phyloP scores from a whole-genome alignment of 2,329 filamentous ascomycete genomes.

The Byssoonygena ceratinophila region DNA sequence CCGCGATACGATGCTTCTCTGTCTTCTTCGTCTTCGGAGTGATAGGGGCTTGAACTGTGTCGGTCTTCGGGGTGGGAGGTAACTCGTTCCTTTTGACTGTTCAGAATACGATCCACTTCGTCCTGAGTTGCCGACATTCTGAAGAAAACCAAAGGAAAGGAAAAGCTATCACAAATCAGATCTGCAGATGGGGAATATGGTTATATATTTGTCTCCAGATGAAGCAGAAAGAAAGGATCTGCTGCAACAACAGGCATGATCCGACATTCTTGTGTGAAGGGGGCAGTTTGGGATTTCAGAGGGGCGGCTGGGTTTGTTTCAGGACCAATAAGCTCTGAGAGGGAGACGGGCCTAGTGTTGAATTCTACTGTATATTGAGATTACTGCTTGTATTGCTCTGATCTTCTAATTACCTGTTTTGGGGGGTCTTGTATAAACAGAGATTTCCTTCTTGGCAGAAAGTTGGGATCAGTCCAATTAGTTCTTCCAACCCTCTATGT shows the following conservation, averaged over 20 bases:
- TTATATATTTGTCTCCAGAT: not conserved
- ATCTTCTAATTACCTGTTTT: too few relatives aligned
- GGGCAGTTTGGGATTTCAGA: not conserved
- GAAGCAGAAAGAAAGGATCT: not conserved
- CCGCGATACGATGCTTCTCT: constrained; percentile 1
- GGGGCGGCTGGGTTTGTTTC: not conserved
- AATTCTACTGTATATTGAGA: too few relatives aligned
- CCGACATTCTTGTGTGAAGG: not conserved
- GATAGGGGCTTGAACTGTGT: too few relatives aligned
- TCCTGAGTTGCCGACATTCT: constrained; percentile 31
- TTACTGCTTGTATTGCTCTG: too few relatives aligned
- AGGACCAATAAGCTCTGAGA: not conserved
- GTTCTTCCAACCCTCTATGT: too few relatives aligned
- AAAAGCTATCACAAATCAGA: not conserved
- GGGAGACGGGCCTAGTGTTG: too few relatives aligned
- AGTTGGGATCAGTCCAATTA: too few relatives aligned
- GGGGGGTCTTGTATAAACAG: too few relatives aligned
- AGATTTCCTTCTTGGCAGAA: too few relatives aligned
- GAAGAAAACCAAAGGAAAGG: not conserved
- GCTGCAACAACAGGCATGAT: constrained; percentile 1
- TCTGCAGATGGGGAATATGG: not conserved
- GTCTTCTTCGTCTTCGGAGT: constrained; percentile 10
- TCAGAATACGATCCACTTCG: constrained; percentile 38
- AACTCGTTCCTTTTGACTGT: constrained; percentile 27
- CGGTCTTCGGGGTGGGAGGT: constrained; percentile 37